Percentiles rank a stretch among this genome's conserved stretches.
phyloP scores from a whole-genome alignment of 805 yeast genomes.

The Candida pseudofarinosa region DNA sequence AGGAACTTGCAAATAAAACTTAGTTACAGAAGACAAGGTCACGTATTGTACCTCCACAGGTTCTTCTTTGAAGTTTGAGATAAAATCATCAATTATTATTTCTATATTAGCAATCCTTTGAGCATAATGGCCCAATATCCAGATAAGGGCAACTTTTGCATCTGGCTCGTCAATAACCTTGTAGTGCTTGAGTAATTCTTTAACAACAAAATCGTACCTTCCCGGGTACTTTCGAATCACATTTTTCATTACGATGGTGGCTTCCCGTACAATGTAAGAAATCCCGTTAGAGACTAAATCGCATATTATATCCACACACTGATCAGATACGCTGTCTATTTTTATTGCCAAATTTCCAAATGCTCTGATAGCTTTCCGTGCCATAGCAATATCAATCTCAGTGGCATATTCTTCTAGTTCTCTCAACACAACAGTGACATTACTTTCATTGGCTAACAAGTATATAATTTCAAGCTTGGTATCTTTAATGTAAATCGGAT shows the following conservation, averaged over 20 bases:
- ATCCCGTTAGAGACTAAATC: slow-evolving; percentile 61
- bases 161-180: slow-evolving; percentile 66
- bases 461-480: slow-evolving; percentile 86
- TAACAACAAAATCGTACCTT: slow-evolving; percentile 35
- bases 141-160: slow-evolving; percentile 70
- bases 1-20: slow-evolving; percentile 59
- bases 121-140: slow-evolving; percentile 80
- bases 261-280: slow-evolving; percentile 75
- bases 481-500: slow-evolving; percentile 83
- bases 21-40: slow-evolving; percentile 68
- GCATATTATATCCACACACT: slow-evolving; percentile 60
- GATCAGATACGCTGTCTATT: slow-evolving; percentile 54
- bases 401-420: slow-evolving; percentile 86
- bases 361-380: slow-evolving; percentile 82
- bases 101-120: slow-evolving; percentile 38
- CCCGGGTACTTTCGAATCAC: slow-evolving; percentile 74
- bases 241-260: slow-evolving; percentile 69
- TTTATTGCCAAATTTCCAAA: slow-evolving; percentile 87
- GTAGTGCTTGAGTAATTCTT: slow-evolving; percentile 26
- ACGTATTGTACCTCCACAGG: slow-evolving; percentile 71
- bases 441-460: slow-evolving; percentile 63
- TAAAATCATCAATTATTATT: slow-evolving; percentile 38
- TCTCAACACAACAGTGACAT: slow-evolving; percentile 56
- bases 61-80: slow-evolving; percentile 54
- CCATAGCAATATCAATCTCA: slow-evolving; percentile 82